Percentiles rank a stretch among this genome's conserved stretches.
Conservation (phyloP, 371 early-diverging fungal species). For the Apophysomyces trapeziformis region DNA sequence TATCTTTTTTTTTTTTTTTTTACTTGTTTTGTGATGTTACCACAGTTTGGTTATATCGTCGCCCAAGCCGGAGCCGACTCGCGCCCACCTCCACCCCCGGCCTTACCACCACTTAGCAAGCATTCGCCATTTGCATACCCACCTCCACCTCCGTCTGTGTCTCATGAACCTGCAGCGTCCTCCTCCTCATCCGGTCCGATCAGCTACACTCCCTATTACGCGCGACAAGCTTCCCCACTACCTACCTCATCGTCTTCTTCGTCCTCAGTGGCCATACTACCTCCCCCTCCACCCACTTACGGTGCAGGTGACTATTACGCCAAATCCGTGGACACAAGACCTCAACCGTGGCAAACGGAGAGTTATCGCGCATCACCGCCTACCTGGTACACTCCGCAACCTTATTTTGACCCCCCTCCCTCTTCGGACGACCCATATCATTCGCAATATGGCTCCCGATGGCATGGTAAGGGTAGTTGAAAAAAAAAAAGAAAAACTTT, state of each 20-base stretch:
- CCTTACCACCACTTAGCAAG: conserved; percentile 13
- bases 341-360: conserved; percentile 14
- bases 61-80: conserved; percentile 56
- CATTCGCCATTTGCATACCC: conserved; percentile 16
- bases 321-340: conserved; percentile 12
- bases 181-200: conserved; percentile 16
- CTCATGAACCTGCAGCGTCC: conserved; percentile 11
- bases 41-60: conserved; percentile 57
- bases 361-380: conserved; percentile 21
- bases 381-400: conserved; percentile 17
- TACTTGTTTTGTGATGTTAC: conserved; percentile 61
- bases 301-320: conserved; percentile 7
- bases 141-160: conserved; percentile 22
- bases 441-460: conserved; percentile 12
- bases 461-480: conserved; percentile 14
- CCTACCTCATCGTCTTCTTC: conserved; percentile 17
- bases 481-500: not conserved
- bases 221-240: conserved; percentile 22
- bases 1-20: conserved; percentile 14
- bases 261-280: conserved; percentile 7
- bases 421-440: conserved; percentile 9
- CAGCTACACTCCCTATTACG: conserved; percentile 20
- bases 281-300: not conserved
- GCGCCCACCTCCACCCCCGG: conserved; percentile 20
- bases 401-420: conserved; percentile 14